These are phyloP conservation scores for Aureobasidium sp. DNA, from an alignment of 2,329 filamentous ascomycete species.

Conservation along the genomic window DNA sequence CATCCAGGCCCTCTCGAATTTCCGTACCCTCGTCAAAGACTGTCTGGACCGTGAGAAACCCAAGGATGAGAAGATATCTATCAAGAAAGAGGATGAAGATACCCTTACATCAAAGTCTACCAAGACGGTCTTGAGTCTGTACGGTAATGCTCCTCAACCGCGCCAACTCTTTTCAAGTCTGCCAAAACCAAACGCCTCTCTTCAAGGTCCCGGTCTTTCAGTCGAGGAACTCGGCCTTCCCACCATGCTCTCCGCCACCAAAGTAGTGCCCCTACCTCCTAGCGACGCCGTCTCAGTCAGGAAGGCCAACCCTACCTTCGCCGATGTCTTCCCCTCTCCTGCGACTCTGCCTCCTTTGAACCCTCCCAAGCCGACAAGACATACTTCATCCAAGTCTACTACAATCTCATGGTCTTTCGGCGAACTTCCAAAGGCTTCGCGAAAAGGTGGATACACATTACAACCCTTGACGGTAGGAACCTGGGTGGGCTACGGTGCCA, in stretches of 20 bases:
- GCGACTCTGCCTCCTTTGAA: slow-evolving; percentile 57
- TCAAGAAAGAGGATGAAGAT: slow-evolving; percentile 11
- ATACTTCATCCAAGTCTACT: slow-evolving; percentile 51
- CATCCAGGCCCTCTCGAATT: slow-evolving; percentile 23
- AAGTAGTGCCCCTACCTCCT: slow-evolving; percentile 48
- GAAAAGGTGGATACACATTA: slow-evolving; percentile 52
- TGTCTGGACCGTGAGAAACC: slow-evolving; percentile 22
- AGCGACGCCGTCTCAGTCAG: slow-evolving; percentile 37
- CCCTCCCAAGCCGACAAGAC: slow-evolving; percentile 60
- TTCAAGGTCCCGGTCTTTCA: slow-evolving; percentile 24
- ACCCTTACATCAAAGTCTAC: slow-evolving; percentile 26
- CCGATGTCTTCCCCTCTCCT: slow-evolving; percentile 65
- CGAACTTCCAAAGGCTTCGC: slow-evolving; percentile 38
- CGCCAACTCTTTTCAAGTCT: slow-evolving; percentile 83
- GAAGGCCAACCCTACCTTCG: slow-evolving; percentile 54
- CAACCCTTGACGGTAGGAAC: slow-evolving; percentile 58
- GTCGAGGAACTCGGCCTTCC: slow-evolving; percentile 62
- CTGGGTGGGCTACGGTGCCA: slow-evolving; percentile 51
- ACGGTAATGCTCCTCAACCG: slow-evolving; percentile 64
- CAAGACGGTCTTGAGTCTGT: slow-evolving; percentile 63
- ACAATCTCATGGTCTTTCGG: slow-evolving; percentile 43
- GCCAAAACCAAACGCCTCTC: slow-evolving; percentile 38
- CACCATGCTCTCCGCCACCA: slow-evolving; percentile 62
- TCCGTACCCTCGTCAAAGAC: slow-evolving; percentile 22
- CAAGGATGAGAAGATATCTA: background rate